Evolutionary conservation across 1,139 yeast species (phyloP).

Genomic region (Saccharomyces hybrid): DNA sequence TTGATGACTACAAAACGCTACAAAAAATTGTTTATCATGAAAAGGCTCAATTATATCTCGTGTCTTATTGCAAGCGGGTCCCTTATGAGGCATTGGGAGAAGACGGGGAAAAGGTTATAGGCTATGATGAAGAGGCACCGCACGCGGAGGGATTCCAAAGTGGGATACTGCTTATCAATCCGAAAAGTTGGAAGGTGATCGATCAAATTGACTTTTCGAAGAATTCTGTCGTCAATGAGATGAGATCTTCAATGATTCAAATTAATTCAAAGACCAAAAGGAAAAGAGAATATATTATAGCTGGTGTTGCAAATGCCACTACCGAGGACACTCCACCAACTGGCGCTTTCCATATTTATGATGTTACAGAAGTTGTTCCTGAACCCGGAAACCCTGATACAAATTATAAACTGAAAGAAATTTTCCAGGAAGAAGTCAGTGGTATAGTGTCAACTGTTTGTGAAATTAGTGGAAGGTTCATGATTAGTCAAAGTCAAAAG

Average conservation of each 20-base stretch:
- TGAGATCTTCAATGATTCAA: slow-evolving; percentile 32
- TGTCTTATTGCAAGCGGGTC: slow-evolving; percentile 54
- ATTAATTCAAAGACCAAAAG: slow-evolving; percentile 45
- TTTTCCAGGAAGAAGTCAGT: slow-evolving; percentile 68
- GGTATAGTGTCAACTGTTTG: slow-evolving; percentile 80
- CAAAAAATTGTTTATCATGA: slow-evolving; percentile 69
- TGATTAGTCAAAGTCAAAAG: slow-evolving; percentile 85
- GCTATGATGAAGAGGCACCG: slow-evolving; percentile 44
- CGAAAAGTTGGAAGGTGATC: slow-evolving; percentile 67
- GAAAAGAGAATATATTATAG: slow-evolving; percentile 60
- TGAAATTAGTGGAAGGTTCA: slow-evolving; percentile 76
- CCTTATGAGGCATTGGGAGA: slow-evolving; percentile 68
- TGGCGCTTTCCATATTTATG: slow-evolving; percentile 71
- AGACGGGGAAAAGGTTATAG: slow-evolving; percentile 60
- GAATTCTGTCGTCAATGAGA: slow-evolving; percentile 50
- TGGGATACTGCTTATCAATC: slow-evolving; percentile 58
- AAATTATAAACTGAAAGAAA: slow-evolving; percentile 65
- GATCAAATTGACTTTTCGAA: slow-evolving; percentile 61
- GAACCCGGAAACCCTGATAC: slow-evolving; percentile 86
- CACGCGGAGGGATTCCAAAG: slow-evolving; percentile 54
- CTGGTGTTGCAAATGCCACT: slow-evolving; percentile 72
- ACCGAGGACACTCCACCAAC: slow-evolving; percentile 78
- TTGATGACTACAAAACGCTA: slow-evolving; percentile 52
- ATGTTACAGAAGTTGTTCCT: slow-evolving; percentile 78
- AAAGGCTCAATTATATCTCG: slow-evolving; percentile 52